phyloP scores from a whole-genome alignment of 139 green algal genomes.

The Gonium pectorale region DNA sequence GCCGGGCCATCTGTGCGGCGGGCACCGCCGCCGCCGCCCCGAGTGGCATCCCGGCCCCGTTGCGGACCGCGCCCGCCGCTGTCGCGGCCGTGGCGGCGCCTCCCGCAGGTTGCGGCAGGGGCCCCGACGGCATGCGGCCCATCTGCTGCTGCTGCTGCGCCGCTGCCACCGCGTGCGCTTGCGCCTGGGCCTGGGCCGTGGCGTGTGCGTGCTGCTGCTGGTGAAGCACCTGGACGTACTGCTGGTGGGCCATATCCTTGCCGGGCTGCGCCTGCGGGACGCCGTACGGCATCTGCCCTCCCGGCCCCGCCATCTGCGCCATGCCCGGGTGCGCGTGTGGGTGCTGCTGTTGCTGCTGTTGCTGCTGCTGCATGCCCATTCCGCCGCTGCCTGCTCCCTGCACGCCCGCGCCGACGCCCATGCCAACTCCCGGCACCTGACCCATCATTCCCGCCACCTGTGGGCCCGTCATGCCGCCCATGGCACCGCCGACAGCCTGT shows the following conservation, averaged over 20 bases:
- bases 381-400: not conserved
- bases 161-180: not conserved
- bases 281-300: conserved; percentile 4
- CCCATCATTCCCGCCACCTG: conserved; percentile 6
- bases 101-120: not conserved
- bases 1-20: not conserved
- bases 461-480: not conserved
- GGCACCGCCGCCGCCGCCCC: not conserved
- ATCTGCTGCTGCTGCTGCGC: conserved; percentile 10
- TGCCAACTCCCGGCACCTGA: not conserved
- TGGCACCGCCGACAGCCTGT: not conserved
- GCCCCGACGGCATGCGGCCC: not conserved
- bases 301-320: not conserved
- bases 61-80: not conserved
- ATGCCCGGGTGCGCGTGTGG: not conserved
- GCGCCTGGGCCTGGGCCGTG: not conserved
- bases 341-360: not conserved
- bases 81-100: not conserved
- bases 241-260: conserved; percentile 1
- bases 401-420: not conserved
- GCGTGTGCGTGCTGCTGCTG: conserved; percentile 28
- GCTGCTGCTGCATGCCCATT: conserved; percentile 3
- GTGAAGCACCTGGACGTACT: not conserved
- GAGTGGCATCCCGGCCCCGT: not conserved
- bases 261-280: conserved; percentile 4